Evolutionary conservation across 2,329 filamentous ascomycete species (phyloP).

Genomic region (Epichloe aotearoae): DNA sequence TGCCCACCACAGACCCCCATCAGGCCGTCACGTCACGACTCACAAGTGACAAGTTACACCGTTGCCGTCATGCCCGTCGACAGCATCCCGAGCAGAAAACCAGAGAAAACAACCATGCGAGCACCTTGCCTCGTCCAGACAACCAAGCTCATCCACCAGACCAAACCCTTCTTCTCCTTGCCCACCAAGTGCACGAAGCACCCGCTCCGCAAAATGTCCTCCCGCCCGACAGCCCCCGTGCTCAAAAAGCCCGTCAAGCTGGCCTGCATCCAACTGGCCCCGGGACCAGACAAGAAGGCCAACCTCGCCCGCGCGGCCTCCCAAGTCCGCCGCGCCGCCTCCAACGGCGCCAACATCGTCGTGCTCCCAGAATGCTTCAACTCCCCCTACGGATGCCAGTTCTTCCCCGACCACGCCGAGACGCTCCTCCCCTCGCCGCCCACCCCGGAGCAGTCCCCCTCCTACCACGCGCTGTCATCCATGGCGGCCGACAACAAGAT

Average conservation of each 20-base stretch:
- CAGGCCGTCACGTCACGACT: too few species aligned
- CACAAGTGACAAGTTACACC: too few species aligned
- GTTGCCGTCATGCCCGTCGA: too few species aligned
- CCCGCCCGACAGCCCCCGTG: slow-evolving; percentile 22
- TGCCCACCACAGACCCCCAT: neutral
- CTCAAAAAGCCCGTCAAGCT: slow-evolving; percentile 69
- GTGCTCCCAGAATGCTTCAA: slow-evolving; percentile 99
- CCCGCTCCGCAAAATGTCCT: neutral
- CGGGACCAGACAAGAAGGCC: slow-evolving; percentile 66
- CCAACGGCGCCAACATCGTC: slow-evolving; percentile 66
- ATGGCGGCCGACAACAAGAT: slow-evolving; percentile 67
- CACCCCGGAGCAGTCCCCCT: slow-evolving; percentile 51
- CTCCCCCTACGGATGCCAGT: slow-evolving; percentile 77
- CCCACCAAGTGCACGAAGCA: neutral
- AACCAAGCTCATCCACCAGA: neutral
- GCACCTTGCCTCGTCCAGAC: neutral
- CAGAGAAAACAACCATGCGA: slow-evolving; percentile 1
- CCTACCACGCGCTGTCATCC: slow-evolving; percentile 68
- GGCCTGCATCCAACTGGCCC: slow-evolving; percentile 68
- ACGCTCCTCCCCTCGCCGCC: slow-evolving; percentile 66
- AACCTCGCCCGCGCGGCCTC: slow-evolving; percentile 72
- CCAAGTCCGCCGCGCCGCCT: slow-evolving; percentile 72
- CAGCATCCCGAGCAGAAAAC: neutral
- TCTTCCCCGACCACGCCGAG: slow-evolving; percentile 88
- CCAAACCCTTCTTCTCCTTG: slow-evolving; percentile 7